phyloP scores from a whole-genome alignment of 2,329 filamentous ascomycete genomes.

The Eurotiales sp. region DNA sequence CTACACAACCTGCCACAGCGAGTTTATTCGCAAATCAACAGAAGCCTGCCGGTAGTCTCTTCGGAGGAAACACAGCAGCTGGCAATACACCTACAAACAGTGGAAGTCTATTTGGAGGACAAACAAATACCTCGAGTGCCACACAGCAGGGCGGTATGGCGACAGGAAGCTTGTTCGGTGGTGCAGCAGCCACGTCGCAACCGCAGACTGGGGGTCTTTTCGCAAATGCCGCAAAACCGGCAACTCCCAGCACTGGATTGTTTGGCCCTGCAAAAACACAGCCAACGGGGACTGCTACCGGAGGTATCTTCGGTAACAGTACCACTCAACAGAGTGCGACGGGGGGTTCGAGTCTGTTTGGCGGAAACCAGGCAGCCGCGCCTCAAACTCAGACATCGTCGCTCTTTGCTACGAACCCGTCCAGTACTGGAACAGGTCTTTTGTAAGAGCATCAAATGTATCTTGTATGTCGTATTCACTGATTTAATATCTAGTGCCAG shows the following conservation, averaged over 20 bases:
- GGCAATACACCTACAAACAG: slow-evolving; percentile 28
- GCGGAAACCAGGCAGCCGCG: slow-evolving; percentile 25
- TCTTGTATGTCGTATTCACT: slow-evolving; percentile 1
- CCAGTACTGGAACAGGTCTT: slow-evolving; percentile 26
- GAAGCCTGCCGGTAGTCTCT: slow-evolving; percentile 31
- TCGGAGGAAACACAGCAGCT: slow-evolving; percentile 24
- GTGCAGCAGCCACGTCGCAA: slow-evolving; percentile 27
- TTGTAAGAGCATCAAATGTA: slow-evolving; percentile 28
- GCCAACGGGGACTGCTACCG: slow-evolving; percentile 7
- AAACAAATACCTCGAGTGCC: slow-evolving; percentile 16
- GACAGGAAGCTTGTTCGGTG: slow-evolving; percentile 13
- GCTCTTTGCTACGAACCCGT: slow-evolving; percentile 27
- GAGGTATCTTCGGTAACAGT: slow-evolving; percentile 14
- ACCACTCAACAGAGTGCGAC: slow-evolving; percentile 21
- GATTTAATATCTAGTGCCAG: neutral
- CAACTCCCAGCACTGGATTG: slow-evolving; percentile 8
- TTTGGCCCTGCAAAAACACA: slow-evolving; percentile 12
- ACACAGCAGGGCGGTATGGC: slow-evolving; percentile 24
- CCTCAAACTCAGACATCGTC: slow-evolving; percentile 34
- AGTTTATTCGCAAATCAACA: slow-evolving; percentile 32
- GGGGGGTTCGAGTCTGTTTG: slow-evolving; percentile 30
- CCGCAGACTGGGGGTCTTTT: slow-evolving; percentile 24
- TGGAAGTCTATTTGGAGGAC: slow-evolving; percentile 31
- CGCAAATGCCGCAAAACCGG: slow-evolving; percentile 16
- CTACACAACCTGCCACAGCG: slow-evolving; percentile 18